Evolutionary conservation across 2,329 filamentous ascomycete genomes (phyloP), one percentile per base, ranked within the genome.

Genomic region (Didymella pomorum): DNA sequence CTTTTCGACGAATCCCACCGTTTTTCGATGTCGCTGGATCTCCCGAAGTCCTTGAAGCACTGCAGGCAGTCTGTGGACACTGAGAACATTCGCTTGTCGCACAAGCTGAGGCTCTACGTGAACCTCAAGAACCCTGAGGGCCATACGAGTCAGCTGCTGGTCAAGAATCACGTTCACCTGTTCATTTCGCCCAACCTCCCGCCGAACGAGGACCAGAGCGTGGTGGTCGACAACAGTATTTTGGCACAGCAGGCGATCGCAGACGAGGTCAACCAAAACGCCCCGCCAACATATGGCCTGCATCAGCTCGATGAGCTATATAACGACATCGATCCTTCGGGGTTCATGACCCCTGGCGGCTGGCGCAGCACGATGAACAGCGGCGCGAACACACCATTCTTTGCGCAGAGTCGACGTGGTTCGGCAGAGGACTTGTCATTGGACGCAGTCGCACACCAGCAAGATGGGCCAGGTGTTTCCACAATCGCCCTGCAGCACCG

Each of bases 131-230:
- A 99, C 69, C 94, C 95, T 0, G 95, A 99, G 74, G 94, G 93
- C 0, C 95, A 98, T 73, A 85, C 93, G 54, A 97, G 93, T 55
- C 94, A 98, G 87, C 86, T 97, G 51, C 89, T 94, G 51, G 94
- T 94, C 45, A 95, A 93, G 41, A 86, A 98, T 29, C 93, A 95
- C 1, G 86, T 98, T 16, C 92, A 92, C 53, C 89, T 99, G 37
- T 97, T 97, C 79, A 97, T 98, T 66, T 99, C 95, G 5, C 94
- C 95, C 0, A 95, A 95, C 71, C 87, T 97, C 69, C 90, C 92
- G 0, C 86, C 97, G 35, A 92, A 95, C 69, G 92, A 96, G 51
- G 86, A 94, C 60, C 95, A 96, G 68, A 89, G 91, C 68, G 84
- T 98, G 2, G 59, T 70, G 2, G 71, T 77, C 58, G 78, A 82